A percentile compares a stretch with the other conserved stretches of the same genome.
Conservation (phyloP, 192 early-diverging fungal species). For the Coemansia sp. region DNA sequence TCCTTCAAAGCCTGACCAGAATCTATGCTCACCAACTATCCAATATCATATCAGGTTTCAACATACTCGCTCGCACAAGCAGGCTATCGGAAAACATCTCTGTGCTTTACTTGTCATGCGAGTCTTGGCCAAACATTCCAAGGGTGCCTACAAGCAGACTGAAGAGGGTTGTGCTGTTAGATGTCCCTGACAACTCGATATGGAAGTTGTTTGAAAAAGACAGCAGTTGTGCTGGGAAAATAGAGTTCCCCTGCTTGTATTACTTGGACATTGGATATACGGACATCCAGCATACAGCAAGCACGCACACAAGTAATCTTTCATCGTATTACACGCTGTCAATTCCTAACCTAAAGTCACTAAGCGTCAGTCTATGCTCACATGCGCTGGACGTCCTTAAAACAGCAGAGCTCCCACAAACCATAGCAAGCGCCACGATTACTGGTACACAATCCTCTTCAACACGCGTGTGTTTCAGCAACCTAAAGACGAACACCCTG, state of each 20-base stretch:
- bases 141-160: not conserved
- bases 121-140: not conserved
- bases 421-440: not conserved
- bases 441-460: not conserved
- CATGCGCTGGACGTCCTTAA: not conserved
- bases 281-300: not conserved
- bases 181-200: not conserved
- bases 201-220: slow-evolving; percentile 1
- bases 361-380: not conserved
- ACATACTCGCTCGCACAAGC: not conserved
- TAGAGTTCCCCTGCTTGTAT: not conserved
- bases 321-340: not conserved
- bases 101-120: not conserved
- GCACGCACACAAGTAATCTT: not conserved
- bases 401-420: not conserved
- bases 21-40: not conserved
- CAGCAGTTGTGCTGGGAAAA: not conserved
- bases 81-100: not conserved
- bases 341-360: not conserved
- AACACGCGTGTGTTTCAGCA: not conserved
- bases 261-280: not conserved
- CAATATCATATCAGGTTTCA: not conserved
- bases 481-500: not conserved
- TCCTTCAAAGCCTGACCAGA: not conserved
- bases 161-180: not conserved